Percentiles rank a stretch among this genome's conserved stretches.
Evolutionary conservation across 371 early-diverging fungal genomes (phyloP).

Genomic region (Lichtheimia ornata): DNA sequence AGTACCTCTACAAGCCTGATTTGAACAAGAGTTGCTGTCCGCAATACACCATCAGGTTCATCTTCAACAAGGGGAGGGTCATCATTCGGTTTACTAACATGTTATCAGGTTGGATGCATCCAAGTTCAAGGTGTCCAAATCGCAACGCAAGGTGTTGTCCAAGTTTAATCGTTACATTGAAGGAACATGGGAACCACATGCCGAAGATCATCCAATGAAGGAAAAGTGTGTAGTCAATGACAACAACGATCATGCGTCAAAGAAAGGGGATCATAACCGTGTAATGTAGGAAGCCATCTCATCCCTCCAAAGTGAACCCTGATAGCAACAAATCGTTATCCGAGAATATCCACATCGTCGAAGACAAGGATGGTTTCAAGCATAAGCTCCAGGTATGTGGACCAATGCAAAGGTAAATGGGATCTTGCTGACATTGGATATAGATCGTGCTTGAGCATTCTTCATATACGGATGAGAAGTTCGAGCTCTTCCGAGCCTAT

Average conservation of each 20-base stretch:
- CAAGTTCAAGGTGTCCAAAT: conserved; percentile 57
- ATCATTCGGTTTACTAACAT: background rate
- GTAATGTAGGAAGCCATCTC: background rate
- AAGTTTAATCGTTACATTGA: conserved; percentile 60
- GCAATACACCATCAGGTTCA: conserved; percentile 68
- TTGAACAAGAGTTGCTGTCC: conserved; percentile 67
- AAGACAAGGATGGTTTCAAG: conserved; percentile 8
- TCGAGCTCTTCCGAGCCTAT: conserved; percentile 75
- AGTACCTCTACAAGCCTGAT: conserved; percentile 66
- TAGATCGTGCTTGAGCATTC: conserved; percentile 66
- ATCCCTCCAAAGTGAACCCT: conserved; percentile 11
- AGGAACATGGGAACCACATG: conserved; percentile 37
- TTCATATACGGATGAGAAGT: conserved; percentile 73
- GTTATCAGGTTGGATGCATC: conserved; percentile 49
- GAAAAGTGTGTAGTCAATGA: conserved; percentile 9
- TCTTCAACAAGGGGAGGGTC: no score
- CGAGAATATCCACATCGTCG: conserved; percentile 13
- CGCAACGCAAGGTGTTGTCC: conserved; percentile 70
- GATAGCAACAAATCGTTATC: conserved; percentile 7
- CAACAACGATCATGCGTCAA: background rate
- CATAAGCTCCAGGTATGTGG: conserved; percentile 30
- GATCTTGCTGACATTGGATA: no score
- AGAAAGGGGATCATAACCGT: background rate
- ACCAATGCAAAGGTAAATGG: background rate
- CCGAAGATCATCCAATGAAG: conserved; percentile 13